phyloP scores from a whole-genome alignment of 257 asterid genomes.

The Salvia rosmarinus region DNA sequence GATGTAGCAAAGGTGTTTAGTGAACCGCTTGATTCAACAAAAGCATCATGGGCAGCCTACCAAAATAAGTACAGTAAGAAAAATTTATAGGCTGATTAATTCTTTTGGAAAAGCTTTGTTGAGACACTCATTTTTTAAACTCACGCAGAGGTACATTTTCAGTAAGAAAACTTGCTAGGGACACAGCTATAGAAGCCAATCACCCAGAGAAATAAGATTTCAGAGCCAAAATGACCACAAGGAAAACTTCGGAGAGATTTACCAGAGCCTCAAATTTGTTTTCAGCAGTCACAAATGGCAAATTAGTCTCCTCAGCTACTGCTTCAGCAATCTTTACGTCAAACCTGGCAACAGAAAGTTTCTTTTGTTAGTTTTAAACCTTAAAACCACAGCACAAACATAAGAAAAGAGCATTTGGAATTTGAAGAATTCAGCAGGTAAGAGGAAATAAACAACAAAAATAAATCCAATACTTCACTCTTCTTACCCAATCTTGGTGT shows the following conservation, averaged over 20 bases:
- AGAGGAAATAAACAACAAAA: conserved; percentile 24
- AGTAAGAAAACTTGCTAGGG: neutral
- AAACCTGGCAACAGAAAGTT: conserved; percentile 58
- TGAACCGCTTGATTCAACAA: conserved; percentile 94
- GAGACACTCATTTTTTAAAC: neutral
- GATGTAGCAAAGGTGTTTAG: conserved; percentile 88
- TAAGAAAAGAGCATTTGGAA: conserved; percentile 13
- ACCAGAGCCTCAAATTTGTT: conserved; percentile 99
- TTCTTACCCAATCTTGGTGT: conserved; percentile 89
- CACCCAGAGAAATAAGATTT: conserved; percentile 25
- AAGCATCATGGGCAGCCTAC: conserved; percentile 98
- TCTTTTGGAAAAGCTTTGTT: neutral
- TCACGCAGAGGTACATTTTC: conserved; percentile 2
- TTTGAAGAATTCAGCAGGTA: conserved; percentile 14
- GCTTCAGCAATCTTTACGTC: conserved; percentile 96
- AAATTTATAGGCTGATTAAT: neutral
- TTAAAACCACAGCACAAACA: neutral
- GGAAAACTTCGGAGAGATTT: conserved; percentile 41
- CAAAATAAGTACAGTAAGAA: conserved; percentile 31
- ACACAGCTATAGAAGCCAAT: conserved; percentile 7
- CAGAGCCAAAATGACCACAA: conserved; percentile 8
- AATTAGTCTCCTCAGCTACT: conserved; percentile 91
- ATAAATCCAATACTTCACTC: conserved; percentile 12
- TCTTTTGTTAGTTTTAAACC: neutral
- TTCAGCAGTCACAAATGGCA: conserved; percentile 98